These are phyloP conservation scores for Scopulariopsis brevicaulis DNA, from an alignment of 2,329 filamentous ascomycete genomes.

Conservation along the genomic window DNA sequence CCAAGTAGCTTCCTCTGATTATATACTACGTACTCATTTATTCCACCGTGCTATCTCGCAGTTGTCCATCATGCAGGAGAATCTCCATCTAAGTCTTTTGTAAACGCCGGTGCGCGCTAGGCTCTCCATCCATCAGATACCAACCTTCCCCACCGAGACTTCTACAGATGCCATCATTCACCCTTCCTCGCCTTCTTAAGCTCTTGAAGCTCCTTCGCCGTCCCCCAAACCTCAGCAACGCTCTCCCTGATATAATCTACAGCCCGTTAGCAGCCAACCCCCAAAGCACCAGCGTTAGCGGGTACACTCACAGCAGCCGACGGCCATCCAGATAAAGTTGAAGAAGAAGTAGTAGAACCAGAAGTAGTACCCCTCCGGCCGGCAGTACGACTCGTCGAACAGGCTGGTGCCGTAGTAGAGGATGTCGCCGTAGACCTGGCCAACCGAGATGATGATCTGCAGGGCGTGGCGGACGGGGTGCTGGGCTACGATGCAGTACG, in stretches of 20 bases:
- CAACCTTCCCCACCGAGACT: too few relatives aligned
- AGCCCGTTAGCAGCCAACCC: not conserved
- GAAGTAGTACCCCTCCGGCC: slow-evolving; percentile 40
- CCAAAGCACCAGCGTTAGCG: not conserved
- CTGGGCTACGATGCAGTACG: slow-evolving; percentile 27
- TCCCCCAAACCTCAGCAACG: not conserved
- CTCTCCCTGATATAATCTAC: not conserved
- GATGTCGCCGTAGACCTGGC: slow-evolving; percentile 39
- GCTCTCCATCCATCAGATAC: too few relatives aligned
- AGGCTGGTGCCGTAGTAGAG: slow-evolving; percentile 38
- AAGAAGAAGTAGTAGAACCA: slow-evolving; percentile 40
- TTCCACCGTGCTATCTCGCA: too few relatives aligned
- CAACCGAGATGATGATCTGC: slow-evolving; percentile 32
- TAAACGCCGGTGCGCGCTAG: too few relatives aligned
- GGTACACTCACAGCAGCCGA: slow-evolving; percentile 20
- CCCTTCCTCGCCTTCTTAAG: not conserved
- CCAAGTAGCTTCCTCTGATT: too few relatives aligned
- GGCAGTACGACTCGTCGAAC: slow-evolving; percentile 33
- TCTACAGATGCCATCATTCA: not conserved
- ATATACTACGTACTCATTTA: too few relatives aligned
- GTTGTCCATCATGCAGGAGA: too few relatives aligned
- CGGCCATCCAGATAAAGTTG: slow-evolving; percentile 42
- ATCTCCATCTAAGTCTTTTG: too few relatives aligned
- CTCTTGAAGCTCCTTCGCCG: not conserved
- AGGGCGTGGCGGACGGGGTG: slow-evolving; percentile 35